Evolutionary conservation across 768 basidiomycete species (phyloP).

Genomic region (Sarcodon aspratus): DNA sequence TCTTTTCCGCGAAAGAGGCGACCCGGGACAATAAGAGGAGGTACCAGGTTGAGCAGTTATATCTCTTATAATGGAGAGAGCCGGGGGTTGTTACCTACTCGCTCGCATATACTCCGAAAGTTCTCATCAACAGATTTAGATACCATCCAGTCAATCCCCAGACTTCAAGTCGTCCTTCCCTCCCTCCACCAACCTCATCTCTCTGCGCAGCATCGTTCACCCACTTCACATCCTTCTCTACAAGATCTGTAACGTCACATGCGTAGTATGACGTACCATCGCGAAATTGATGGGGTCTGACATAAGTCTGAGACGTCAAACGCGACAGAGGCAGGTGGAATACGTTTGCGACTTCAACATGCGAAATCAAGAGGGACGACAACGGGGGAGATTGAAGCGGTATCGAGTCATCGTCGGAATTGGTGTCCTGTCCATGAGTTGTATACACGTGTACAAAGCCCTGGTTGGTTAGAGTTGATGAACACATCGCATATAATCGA

Average conservation of each 20-base stretch:
- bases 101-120: conserved; percentile 14
- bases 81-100: too few relatives aligned
- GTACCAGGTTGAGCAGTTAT: too few relatives aligned
- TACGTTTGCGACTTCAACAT: conserved; percentile 51
- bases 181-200: conserved; percentile 31
- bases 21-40: too few relatives aligned
- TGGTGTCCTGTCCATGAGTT: conserved; percentile 9
- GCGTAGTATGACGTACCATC: conserved; percentile 49
- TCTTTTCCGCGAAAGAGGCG: too few relatives aligned
- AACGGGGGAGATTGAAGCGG: conserved; percentile 55
- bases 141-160: conserved; percentile 88
- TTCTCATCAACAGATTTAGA: conserved; percentile 49
- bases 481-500: conserved; percentile 6
- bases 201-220: conserved; percentile 21
- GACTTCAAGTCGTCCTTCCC: conserved; percentile 45
- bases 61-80: too few relatives aligned
- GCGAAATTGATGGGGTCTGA: conserved; percentile 45
- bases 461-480: conserved; percentile 7
- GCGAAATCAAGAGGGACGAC: conserved; percentile 37
- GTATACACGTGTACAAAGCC: conserved; percentile 17
- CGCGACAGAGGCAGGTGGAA: conserved; percentile 62
- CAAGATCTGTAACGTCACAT: conserved; percentile 55
- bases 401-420: conserved; percentile 17
- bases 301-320: conserved; percentile 33
- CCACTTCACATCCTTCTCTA: conserved; percentile 16